phyloP scores from a whole-genome alignment of 768 basidiomycete genomes.

The Sarcodon sp. region DNA sequence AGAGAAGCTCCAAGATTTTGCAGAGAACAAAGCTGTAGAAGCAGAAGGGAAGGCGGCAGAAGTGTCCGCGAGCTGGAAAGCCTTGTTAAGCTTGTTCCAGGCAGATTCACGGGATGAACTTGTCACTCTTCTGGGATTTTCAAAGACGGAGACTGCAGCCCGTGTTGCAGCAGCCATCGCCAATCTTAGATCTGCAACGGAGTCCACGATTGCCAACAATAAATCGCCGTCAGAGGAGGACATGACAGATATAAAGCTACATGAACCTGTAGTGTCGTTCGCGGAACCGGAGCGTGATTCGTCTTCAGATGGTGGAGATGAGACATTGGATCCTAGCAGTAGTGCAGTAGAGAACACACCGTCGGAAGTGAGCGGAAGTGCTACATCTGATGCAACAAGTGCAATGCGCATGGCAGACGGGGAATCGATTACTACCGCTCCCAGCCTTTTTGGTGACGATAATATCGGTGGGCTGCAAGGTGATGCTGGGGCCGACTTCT shows the following conservation, averaged over 20 bases:
- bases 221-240: constrained; percentile 17
- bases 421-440: constrained; percentile 77
- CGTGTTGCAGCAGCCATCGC: constrained; percentile 77
- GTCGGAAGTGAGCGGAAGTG: constrained; percentile 60
- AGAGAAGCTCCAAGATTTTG: constrained; percentile 49
- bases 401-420: constrained; percentile 44
- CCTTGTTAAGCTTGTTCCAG: constrained; percentile 77
- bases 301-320: constrained; percentile 24
- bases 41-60: constrained; percentile 10
- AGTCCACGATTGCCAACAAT: constrained; percentile 9
- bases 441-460: constrained; percentile 83
- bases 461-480: constrained; percentile 49
- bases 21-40: constrained; percentile 36
- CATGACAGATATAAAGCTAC: constrained; percentile 28
- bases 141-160: constrained; percentile 69
- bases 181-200: constrained; percentile 41
- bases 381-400: constrained; percentile 44
- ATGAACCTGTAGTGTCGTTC: constrained; percentile 76
- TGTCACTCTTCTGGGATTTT: constrained; percentile 84
- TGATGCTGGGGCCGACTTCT: constrained; percentile 74
- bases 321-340: constrained; percentile 12
- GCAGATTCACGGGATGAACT: constrained; percentile 85
- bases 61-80: constrained; percentile 64
- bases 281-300: constrained; percentile 54
- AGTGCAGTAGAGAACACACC: constrained; percentile 46